phyloP scores from a whole-genome alignment of 2,329 filamentous ascomycete species.

The Pyrenophora tritici-repentis region DNA sequence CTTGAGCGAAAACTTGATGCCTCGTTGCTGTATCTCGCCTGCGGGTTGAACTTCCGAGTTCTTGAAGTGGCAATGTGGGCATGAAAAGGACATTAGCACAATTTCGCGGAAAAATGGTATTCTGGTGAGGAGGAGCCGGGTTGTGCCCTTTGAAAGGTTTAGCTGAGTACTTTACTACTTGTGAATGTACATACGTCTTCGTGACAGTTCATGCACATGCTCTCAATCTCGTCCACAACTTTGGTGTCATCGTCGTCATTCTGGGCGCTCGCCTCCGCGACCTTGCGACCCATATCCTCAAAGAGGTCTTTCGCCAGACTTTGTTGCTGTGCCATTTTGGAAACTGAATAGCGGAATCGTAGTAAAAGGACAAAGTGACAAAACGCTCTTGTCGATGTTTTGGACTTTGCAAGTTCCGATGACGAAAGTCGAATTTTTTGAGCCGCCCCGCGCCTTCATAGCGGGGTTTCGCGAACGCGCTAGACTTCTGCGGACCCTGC shows the following conservation, averaged over 20 bases:
- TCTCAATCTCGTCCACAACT: slow-evolving; percentile 60
- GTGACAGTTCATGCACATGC: slow-evolving; percentile 61
- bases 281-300: slow-evolving; percentile 58
- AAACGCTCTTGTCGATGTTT: background rate
- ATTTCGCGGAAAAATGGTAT: slow-evolving; percentile 98
- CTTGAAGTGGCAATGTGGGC: slow-evolving; percentile 83
- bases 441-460: slow-evolving; percentile 40
- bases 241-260: slow-evolving; percentile 49
- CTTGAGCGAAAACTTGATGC: slow-evolving; percentile 80
- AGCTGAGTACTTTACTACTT: slow-evolving; percentile 15
- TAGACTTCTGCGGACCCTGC: slow-evolving; percentile 29
- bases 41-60: slow-evolving; percentile 96
- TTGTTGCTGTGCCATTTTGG: slow-evolving; percentile 41
- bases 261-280: slow-evolving; percentile 48
- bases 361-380: background rate
- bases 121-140: slow-evolving; percentile 82
- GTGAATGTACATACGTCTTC: slow-evolving; percentile 47
- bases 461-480: slow-evolving; percentile 23
- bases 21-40: slow-evolving; percentile 87
- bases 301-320: slow-evolving; percentile 56
- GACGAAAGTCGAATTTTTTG: slow-evolving; percentile 39
- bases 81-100: slow-evolving; percentile 95
- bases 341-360: background rate
- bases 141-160: slow-evolving; percentile 68
- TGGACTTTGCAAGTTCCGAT: slow-evolving; percentile 14